Percentiles rank a stretch among this genome's conserved stretches.
phyloP scores from a whole-genome alignment of 176 grass and related monocot species.

The Aegilops longissima region DNA sequence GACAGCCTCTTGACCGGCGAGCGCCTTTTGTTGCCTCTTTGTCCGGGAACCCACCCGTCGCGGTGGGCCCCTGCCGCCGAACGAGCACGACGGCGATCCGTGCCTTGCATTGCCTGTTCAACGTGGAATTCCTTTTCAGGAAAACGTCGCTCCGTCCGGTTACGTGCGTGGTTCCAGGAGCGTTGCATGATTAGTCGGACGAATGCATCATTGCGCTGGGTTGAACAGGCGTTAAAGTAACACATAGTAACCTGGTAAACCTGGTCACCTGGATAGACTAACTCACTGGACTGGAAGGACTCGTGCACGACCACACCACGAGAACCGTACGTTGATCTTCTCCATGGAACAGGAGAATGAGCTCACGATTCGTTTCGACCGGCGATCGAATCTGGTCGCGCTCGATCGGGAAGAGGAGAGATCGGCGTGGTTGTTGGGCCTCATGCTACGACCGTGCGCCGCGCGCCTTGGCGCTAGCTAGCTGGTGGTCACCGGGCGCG shows the following conservation, averaged over 20 bases:
- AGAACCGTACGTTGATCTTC: too few species aligned
- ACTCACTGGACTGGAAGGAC: neutral
- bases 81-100: neutral
- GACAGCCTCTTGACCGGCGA: neutral
- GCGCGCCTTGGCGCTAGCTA: neutral
- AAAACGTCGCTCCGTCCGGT: neutral
- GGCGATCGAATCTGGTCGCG: neutral
- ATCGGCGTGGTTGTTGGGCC: neutral
- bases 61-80: neutral
- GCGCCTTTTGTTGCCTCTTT: neutral
- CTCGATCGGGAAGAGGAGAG: too few species aligned
- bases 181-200: neutral
- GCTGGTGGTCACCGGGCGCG: neutral
- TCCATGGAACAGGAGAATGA: neutral
- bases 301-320: too few species aligned
- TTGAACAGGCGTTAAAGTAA: neutral
- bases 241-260: too few species aligned
- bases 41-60: neutral
- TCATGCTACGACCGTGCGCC: neutral
- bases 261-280: neutral
- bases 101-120: conserved; percentile 3
- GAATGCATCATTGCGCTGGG: neutral
- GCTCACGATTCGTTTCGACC: neutral
- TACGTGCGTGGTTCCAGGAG: neutral
- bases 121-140: conserved; percentile 13